Base-by-base conservation (phyloP, 2,329 filamentous ascomycete species). In the Cercospora sp. region DNA sequence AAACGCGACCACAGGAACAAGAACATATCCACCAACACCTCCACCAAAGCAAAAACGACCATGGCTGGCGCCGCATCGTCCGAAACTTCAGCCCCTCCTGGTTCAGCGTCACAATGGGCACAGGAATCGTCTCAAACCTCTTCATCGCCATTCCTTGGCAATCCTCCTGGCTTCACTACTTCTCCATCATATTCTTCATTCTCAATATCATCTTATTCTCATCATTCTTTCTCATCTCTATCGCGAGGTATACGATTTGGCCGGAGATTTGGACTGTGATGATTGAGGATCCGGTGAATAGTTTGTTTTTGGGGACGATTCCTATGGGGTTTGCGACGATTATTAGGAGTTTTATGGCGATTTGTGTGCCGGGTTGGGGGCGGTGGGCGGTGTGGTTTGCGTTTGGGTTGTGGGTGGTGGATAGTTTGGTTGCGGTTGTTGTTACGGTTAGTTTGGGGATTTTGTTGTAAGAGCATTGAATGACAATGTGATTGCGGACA, bases 251-350 rank as follows among this genome's bases (percentile, higher is more conserved):
- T 73, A 80, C 80, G 0, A 73, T 91, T 1, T 92, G 90, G 73
- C 90, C 89, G 0, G 83, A 86, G 67, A 88, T 91, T 31, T 92
- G 89, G 85, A 74, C 67, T 0, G 86, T 85, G 16, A 90, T 92
- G 89, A 84, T 92, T 40, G 79, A 81, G 2, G 88, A 92, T 75
- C 89, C 88, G 0, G 85, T 84, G 1, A 88, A 92, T 74, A 89
- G 87, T 1, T 82, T 92, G 63, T 92, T 92, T 71, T 79, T 92
- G 3, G 90, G 80, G 0, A 75, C 74, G n/a, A 68, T 77, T 51
- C 75, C 75, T 0, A 75, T 77, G 72, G 75, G 74, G 1, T 72
- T 77, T 30, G 75, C 73, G n/a, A 77, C 75, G 26, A 71, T 77
- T 33, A 62, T 77, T 45, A 71, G 73, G 60, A 73, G 75, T 70